A percentile compares a stretch with the other conserved stretches of the same genome.
Conservation (phyloP, 2,329 filamentous ascomycete genomes). For the Microdochium trichocladiopsis region DNA sequence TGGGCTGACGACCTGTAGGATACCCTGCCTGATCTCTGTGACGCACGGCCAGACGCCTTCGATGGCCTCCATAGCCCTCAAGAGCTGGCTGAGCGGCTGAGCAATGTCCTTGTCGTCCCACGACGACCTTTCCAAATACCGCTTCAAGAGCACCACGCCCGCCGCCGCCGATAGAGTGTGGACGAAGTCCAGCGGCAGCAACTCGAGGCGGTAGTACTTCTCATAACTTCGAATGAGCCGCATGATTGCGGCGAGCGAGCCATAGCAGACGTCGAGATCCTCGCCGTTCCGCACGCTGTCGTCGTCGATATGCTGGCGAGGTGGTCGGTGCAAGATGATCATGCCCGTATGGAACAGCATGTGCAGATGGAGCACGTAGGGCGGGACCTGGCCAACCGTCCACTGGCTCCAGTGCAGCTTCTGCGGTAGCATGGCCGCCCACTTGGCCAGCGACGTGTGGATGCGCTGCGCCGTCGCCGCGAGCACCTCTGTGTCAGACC, state of each 20-base stretch:
- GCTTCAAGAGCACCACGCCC: constrained; percentile 37
- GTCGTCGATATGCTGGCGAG: constrained; percentile 32
- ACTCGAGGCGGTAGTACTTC: constrained; percentile 33
- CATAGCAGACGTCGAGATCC: constrained; percentile 42
- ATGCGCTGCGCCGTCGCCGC: constrained; percentile 35
- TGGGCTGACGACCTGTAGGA: constrained; percentile 8
- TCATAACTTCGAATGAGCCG: constrained; percentile 35
- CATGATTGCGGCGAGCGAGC: constrained; percentile 36
- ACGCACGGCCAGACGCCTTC: constrained; percentile 41
- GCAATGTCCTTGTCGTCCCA: constrained; percentile 39
- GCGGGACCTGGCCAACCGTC: constrained; percentile 36
- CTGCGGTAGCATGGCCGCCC: constrained; percentile 35
- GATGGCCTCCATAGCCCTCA: constrained; percentile 43
- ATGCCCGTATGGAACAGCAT: constrained; percentile 43
- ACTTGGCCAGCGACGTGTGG: constrained; percentile 37
- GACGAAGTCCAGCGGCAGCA: constrained; percentile 38
- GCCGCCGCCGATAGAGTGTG: constrained; percentile 40
- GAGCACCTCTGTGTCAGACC: constrained; percentile 30
- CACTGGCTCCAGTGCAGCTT: constrained; percentile 44
- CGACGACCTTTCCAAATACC: constrained; percentile 29
- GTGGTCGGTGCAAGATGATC: constrained; percentile 43
- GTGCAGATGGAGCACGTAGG: constrained; percentile 39
- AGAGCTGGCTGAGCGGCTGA: constrained; percentile 37
- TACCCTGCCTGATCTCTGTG: constrained; percentile 29
- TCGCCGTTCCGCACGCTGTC: constrained; percentile 30